These are phyloP conservation scores for Scutellaria baicalensis DNA, from an alignment of 257 asterid genomes.

Conservation along the genomic window DNA sequence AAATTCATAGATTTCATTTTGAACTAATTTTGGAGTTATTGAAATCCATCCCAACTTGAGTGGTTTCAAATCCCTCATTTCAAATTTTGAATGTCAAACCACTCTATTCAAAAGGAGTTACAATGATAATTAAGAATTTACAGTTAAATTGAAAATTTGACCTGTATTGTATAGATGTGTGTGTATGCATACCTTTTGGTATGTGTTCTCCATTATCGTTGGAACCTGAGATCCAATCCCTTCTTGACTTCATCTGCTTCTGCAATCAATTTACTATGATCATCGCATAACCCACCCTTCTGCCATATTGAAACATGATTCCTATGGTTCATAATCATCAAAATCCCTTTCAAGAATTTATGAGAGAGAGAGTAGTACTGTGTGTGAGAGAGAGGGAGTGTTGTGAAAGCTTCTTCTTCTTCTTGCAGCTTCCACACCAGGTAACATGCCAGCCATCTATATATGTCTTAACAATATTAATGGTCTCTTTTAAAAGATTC, in stretches of 20 bases:
- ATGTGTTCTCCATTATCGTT: not conserved
- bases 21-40: too few species aligned
- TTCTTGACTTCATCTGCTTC: constrained; percentile 26
- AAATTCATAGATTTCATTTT: too few species aligned
- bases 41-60: too few species aligned
- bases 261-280: constrained; percentile 10
- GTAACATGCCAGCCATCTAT: not conserved
- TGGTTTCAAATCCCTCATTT: too few species aligned
- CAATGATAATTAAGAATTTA: too few species aligned
- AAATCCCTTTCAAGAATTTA: not conserved
- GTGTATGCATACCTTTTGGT: not conserved
- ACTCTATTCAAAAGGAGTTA: too few species aligned
- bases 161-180: too few species aligned
- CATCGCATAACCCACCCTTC: not conserved
- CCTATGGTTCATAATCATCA: constrained; percentile 11
- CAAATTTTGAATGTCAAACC: too few species aligned
- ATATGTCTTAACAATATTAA: too few species aligned
- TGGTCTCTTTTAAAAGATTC: too few species aligned
- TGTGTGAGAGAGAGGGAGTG: not conserved
- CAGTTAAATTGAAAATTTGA: not conserved
- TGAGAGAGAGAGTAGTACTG: not conserved
- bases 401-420: not conserved
- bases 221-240: not conserved
- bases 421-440: not conserved
- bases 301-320: not conserved